phyloP scores from a whole-genome alignment of 768 basidiomycete species.

The Suillus sp. region DNA sequence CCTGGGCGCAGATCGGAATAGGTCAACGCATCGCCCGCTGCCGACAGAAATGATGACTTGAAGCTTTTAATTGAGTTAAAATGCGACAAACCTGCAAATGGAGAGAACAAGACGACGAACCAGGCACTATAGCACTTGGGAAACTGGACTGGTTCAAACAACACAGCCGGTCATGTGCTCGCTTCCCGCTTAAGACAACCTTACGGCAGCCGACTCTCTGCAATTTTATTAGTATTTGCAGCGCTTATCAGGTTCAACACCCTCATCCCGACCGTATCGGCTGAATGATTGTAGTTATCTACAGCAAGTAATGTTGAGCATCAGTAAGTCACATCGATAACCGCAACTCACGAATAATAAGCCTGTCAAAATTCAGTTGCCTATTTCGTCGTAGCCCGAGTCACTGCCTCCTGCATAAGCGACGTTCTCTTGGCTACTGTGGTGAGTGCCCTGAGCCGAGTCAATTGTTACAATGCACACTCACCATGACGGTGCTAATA shows the following conservation, averaged over 20 bases:
- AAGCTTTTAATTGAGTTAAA: not conserved
- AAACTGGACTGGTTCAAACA: not conserved
- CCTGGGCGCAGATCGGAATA: not conserved
- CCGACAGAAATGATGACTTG: conserved; percentile 1
- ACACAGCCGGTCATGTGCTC: not conserved
- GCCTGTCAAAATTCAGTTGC: not conserved
- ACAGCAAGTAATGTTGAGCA: not conserved
- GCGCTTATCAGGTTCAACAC: not conserved
- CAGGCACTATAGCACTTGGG: not conserved
- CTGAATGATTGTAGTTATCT: not conserved
- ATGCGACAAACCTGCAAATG: not conserved
- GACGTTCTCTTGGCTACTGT: not conserved
- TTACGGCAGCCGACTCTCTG: not conserved
- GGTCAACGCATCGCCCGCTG: not conserved
- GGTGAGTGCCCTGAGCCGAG: not conserved
- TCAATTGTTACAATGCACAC: not conserved
- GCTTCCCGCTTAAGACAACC: not conserved
- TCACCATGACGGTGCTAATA: not conserved
- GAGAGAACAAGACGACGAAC: not conserved
- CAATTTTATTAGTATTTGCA: not conserved
- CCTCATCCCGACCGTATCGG: not conserved
- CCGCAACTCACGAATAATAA: not conserved
- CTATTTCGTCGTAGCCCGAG: not conserved
- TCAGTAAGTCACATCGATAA: not conserved
- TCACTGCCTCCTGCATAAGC: not conserved